Evolutionary conservation across 192 early-diverging fungal genomes (phyloP).

Genomic region (Linderina pennispora): DNA sequence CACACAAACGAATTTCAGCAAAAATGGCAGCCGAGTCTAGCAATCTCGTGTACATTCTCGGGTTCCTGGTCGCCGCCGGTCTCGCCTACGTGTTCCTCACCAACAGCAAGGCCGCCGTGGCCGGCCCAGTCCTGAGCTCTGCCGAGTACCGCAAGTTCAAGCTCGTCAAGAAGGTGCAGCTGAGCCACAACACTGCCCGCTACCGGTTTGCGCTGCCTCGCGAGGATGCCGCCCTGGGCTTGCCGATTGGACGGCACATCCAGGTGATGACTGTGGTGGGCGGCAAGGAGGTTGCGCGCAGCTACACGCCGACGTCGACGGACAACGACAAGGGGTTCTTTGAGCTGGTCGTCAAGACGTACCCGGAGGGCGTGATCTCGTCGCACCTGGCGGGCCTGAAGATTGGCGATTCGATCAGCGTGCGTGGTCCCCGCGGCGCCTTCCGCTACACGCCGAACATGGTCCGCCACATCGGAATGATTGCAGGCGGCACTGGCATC

Average conservation of each 20-base stretch:
- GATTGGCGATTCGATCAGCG: slow-evolving; percentile 66
- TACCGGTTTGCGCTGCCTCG: slow-evolving; percentile 81
- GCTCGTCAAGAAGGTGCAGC: slow-evolving; percentile 67
- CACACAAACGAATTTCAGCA: too few relatives aligned
- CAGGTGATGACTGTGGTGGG: slow-evolving; percentile 77
- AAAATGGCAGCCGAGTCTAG: slow-evolving; percentile 13
- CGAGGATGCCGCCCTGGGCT: slow-evolving; percentile 62
- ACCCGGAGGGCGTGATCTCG: slow-evolving; percentile 76
- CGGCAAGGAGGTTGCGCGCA: slow-evolving; percentile 77
- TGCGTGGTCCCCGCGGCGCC: slow-evolving; percentile 86
- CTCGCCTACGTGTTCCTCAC: slow-evolving; percentile 30
- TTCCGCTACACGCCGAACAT: slow-evolving; percentile 84
- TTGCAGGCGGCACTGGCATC: slow-evolving; percentile 94
- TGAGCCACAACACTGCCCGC: slow-evolving; percentile 83
- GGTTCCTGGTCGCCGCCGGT: slow-evolving; percentile 29
- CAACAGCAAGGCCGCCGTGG: slow-evolving; percentile 1
- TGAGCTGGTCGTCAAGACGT: slow-evolving; percentile 90
- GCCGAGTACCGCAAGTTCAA: slow-evolving; percentile 72
- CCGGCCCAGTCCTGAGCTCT: slow-evolving; percentile 54
- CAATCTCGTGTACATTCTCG: slow-evolving; percentile 18
- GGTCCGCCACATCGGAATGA: slow-evolving; percentile 76
- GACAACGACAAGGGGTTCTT: slow-evolving; percentile 84
- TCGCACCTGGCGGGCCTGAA: slow-evolving; percentile 61
- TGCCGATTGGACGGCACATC: slow-evolving; percentile 94
- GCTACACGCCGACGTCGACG: slow-evolving; percentile 86